A percentile compares a stretch with the other conserved stretches of the same genome.
Conservation (phyloP, 164 flowering plant genomes). For the Liriodendron chinense region DNA sequence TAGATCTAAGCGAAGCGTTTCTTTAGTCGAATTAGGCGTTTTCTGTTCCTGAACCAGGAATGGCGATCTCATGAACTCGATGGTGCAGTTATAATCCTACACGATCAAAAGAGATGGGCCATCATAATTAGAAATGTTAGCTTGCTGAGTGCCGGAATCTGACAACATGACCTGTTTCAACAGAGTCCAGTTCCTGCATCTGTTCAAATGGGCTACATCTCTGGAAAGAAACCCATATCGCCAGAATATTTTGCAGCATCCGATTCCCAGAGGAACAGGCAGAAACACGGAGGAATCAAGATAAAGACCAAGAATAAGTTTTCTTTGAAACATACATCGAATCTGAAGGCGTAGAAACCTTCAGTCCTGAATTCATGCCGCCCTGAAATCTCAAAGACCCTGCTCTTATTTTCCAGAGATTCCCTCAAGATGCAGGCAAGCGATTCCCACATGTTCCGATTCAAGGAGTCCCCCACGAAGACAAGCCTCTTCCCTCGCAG, state of each 20-base stretch:
- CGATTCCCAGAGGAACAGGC: not conserved
- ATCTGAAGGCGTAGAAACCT: slow-evolving; percentile 52
- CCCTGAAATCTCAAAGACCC: slow-evolving; percentile 45
- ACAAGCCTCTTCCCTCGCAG: slow-evolving; percentile 46
- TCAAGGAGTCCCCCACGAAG: slow-evolving; percentile 52
- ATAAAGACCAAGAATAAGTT: not conserved
- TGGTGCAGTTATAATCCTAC: slow-evolving; percentile 43
- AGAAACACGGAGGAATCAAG: not conserved
- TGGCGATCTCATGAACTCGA: slow-evolving; percentile 43
- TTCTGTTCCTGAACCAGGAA: slow-evolving; percentile 55
- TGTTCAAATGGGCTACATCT: not conserved
- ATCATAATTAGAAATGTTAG: not conserved
- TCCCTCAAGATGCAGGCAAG: slow-evolving; percentile 43
- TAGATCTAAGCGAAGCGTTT: slow-evolving; percentile 52
- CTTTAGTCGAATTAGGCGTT: slow-evolving; percentile 33
- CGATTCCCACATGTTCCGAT: slow-evolving; percentile 64
- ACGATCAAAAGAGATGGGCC: not conserved
- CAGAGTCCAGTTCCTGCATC: not conserved
- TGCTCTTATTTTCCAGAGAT: slow-evolving; percentile 28
- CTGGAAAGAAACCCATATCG: not conserved
- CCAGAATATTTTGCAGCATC: not conserved
- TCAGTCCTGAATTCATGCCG: slow-evolving; percentile 33
- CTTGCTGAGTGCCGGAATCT: not conserved
- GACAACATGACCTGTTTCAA: not conserved
- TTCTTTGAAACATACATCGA: slow-evolving; percentile 25